Conservation (phyloP, 2,329 filamentous ascomycete species). For the Colletotrichum sp. region DNA sequence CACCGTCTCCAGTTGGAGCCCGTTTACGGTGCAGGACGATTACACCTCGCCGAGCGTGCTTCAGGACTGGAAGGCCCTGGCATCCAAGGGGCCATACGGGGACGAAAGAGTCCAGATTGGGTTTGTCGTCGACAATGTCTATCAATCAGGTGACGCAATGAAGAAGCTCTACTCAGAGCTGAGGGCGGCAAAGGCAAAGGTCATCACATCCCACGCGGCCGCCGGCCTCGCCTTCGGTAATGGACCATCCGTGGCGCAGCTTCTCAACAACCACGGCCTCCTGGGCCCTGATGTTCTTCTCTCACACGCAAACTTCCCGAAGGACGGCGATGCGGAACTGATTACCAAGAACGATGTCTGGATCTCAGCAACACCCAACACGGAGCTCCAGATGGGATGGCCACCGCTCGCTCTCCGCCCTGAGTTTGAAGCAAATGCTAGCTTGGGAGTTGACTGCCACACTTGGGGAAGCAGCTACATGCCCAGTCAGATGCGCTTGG, state of each 20-base stretch:
- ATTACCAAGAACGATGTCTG: constrained; percentile 32
- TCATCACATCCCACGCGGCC: constrained; percentile 37
- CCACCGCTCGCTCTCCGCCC: constrained; percentile 14
- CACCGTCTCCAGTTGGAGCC: constrained; percentile 31
- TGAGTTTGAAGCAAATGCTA: constrained; percentile 14
- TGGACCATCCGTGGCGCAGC: not conserved
- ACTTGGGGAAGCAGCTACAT: not conserved
- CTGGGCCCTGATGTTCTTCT: not conserved
- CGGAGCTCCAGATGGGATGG: constrained; percentile 54
- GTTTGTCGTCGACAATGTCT: constrained; percentile 47
- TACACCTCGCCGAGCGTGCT: constrained; percentile 40
- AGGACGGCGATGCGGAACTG: constrained; percentile 37
- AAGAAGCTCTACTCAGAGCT: constrained; percentile 39
- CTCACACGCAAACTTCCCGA: constrained; percentile 33
- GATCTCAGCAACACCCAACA: constrained; percentile 51
- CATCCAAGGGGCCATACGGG: constrained; percentile 16
- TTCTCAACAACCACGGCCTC: not conserved
- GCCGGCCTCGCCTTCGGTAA: not conserved
- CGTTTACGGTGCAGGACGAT: constrained; percentile 28
- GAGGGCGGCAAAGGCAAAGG: constrained; percentile 36
- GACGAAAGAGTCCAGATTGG: constrained; percentile 42
- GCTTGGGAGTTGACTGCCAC: constrained; percentile 31
- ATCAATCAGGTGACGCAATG: constrained; percentile 39
- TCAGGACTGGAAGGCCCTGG: constrained; percentile 28
- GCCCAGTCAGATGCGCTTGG: constrained; percentile 8